These are phyloP conservation scores for Talaromyces sp. DNA, from an alignment of 2,329 filamentous ascomycete species.

Conservation along the genomic window DNA sequence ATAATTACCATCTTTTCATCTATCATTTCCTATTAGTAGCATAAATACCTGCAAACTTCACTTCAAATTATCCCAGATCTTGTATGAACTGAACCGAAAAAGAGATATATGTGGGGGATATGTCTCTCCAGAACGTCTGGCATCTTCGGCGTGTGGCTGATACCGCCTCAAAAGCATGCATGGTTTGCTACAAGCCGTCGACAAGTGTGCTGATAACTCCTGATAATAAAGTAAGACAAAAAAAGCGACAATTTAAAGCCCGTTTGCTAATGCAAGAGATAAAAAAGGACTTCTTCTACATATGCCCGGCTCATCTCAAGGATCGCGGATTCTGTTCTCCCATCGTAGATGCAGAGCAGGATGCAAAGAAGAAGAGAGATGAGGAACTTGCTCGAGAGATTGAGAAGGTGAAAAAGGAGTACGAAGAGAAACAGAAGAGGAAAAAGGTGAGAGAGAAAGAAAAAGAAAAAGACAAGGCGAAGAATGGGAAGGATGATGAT, in stretches of 20 bases:
- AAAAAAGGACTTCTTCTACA: conserved; percentile 73
- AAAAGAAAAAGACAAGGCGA: conserved; percentile 46
- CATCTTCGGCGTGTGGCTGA: conserved; percentile 83
- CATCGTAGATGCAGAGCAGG: conserved; percentile 41
- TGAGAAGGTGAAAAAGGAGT: conserved; percentile 48
- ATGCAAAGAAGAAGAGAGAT: conserved; percentile 39
- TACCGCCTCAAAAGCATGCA: conserved; percentile 74
- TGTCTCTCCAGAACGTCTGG: conserved; percentile 66
- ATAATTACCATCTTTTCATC: neutral
- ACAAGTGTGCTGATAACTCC: conserved; percentile 82
- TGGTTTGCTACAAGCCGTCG: conserved; percentile 85
- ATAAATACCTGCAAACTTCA: too few species aligned
- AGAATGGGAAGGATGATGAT: conserved; percentile 42
- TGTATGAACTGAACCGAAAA: neutral
- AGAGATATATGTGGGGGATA: conserved; percentile 5
- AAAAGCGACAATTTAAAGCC: neutral
- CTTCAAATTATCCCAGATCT: neutral
- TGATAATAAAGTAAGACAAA: conserved; percentile 68
- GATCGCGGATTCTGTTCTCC: conserved; percentile 73
- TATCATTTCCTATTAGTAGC: neutral
- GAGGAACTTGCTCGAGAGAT: conserved; percentile 43
- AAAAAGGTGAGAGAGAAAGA: conserved; percentile 64
- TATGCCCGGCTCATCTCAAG: conserved; percentile 76
- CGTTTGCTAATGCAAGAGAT: too few species aligned
- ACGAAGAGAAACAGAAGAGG: conserved; percentile 71